These are phyloP conservation scores for Myxozyma sirexii DNA, from an alignment of 805 yeast genomes.

Conservation along the genomic window DNA sequence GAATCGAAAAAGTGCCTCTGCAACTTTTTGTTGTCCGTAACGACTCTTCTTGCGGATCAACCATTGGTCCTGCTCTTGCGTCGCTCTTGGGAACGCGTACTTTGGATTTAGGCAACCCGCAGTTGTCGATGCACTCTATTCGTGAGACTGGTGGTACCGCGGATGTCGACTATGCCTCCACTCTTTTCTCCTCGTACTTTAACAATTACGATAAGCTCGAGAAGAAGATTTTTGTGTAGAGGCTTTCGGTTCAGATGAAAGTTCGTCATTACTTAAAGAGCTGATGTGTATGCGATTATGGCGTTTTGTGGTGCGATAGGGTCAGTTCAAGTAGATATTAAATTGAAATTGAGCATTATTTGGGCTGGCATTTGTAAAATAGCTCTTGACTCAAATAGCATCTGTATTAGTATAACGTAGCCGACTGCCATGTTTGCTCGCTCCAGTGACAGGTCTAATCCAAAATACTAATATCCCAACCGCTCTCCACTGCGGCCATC, in stretches of 20 bases:
- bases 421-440: too few relatives aligned
- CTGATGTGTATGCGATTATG: too few relatives aligned
- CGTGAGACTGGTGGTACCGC: slow-evolving; percentile 77
- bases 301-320: too few relatives aligned
- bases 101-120: slow-evolving; percentile 79
- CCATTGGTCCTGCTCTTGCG: slow-evolving; percentile 93
- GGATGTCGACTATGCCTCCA: slow-evolving; percentile 71
- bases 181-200: slow-evolving; percentile 69
- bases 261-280: not conserved
- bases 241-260: slow-evolving; percentile 1
- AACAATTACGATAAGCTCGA: slow-evolving; percentile 59
- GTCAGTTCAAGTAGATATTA: too few relatives aligned
- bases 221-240: slow-evolving; percentile 20
- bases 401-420: too few relatives aligned
- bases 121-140: slow-evolving; percentile 82
- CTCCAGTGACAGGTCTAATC: too few relatives aligned
- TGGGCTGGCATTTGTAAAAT: too few relatives aligned
- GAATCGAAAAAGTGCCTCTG: slow-evolving; percentile 69
- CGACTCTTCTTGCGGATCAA: slow-evolving; percentile 93
- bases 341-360: too few relatives aligned
- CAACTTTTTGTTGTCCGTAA: slow-evolving; percentile 93
- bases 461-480: too few relatives aligned
- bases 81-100: slow-evolving; percentile 52
- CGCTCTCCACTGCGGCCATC: too few relatives aligned
- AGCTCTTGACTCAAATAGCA: too few relatives aligned